Conservation (phyloP, 2,329 filamentous ascomycete genomes). For the Aspergillus arachidicola region DNA sequence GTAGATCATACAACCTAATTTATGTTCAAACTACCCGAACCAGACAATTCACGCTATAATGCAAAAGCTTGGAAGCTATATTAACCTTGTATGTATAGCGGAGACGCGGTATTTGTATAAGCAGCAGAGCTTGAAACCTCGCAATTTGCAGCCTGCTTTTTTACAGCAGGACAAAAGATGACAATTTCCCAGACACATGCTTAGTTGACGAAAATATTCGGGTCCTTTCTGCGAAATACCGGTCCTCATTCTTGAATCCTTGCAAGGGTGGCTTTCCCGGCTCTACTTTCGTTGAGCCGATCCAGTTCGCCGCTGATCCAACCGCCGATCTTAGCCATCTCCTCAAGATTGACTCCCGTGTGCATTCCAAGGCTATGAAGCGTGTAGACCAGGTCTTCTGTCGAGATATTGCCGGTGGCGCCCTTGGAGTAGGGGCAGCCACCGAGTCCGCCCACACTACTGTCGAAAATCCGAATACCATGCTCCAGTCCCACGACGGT, state of each 20-base stretch:
- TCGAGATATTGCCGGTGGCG: conserved; percentile 67
- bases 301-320: conserved; percentile 60
- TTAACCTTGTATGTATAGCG: background rate
- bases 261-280: conserved; percentile 55
- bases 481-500: conserved; percentile 64
- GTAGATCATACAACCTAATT: background rate
- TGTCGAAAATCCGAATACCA: conserved; percentile 65
- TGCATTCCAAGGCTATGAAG: conserved; percentile 63
- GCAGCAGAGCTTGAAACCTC: too few species aligned
- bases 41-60: background rate
- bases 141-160: background rate
- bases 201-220: background rate
- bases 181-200: background rate
- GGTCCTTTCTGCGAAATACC: background rate
- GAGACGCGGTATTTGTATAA: background rate
- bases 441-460: conserved; percentile 64
- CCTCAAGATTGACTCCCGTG: conserved; percentile 60
- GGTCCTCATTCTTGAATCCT: conserved; percentile 28
- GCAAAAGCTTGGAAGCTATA: background rate
- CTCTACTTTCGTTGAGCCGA: conserved; percentile 55
- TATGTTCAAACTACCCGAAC: background rate
- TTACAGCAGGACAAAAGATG: background rate
- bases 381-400: conserved; percentile 64
- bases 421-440: conserved; percentile 68
- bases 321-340: conserved; percentile 57